Conservation (phyloP, 2,329 filamentous ascomycete species). For the Alternaria ventricosa region DNA sequence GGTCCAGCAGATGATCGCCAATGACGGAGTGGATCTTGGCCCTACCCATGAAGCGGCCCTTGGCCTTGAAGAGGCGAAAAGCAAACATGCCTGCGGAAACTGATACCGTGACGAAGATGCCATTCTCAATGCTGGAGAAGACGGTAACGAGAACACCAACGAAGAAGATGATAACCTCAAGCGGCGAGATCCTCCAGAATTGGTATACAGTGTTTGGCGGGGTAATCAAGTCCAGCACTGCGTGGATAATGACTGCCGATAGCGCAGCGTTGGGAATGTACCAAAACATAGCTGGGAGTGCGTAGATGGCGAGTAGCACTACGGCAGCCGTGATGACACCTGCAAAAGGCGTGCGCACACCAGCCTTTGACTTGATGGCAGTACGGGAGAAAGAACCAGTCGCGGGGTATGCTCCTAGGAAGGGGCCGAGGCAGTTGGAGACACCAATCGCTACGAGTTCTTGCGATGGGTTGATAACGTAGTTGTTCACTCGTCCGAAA, state of each 20-base stretch:
- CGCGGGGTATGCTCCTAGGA: conserved; percentile 87
- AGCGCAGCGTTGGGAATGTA: conserved; percentile 87
- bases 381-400: conserved; percentile 97
- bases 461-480: conserved; percentile 95
- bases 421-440: conserved; percentile 86
- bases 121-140: conserved; percentile 87
- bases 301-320: conserved; percentile 90
- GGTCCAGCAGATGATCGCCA: conserved; percentile 71
- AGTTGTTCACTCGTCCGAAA: conserved; percentile 94
- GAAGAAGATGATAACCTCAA: conserved; percentile 94
- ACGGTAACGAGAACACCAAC: conserved; percentile 89
- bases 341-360: conserved; percentile 88
- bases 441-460: conserved; percentile 95
- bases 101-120: conserved; percentile 85
- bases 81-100: conserved; percentile 79
- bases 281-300: conserved; percentile 87
- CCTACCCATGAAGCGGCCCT: conserved; percentile 82
- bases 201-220: conserved; percentile 91
- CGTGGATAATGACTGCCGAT: conserved; percentile 92
- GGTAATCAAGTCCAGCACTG: conserved; percentile 90
- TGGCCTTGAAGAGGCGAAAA: conserved; percentile 82
- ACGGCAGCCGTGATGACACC: conserved; percentile 86
- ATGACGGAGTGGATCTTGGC: conserved; percentile 87
- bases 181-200: conserved; percentile 91
- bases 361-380: conserved; percentile 96